Evolutionary conservation across 148 eudicot species (phyloP).

Genomic region (Tetragonia tetragonoides): DNA sequence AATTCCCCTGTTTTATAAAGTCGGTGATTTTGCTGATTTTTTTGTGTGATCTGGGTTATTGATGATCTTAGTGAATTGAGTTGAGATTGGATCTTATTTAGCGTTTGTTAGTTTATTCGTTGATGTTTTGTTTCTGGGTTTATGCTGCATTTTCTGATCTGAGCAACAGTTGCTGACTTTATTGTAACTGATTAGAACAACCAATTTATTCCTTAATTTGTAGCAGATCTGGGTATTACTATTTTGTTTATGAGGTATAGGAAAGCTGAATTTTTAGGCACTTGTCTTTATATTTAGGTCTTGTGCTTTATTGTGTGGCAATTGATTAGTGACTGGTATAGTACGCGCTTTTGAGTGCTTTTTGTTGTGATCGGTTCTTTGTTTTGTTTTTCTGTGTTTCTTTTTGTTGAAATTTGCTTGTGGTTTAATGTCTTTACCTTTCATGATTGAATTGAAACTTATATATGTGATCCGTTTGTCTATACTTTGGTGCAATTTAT

Average conservation of each 20-base stretch:
- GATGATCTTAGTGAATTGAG: constrained; percentile 16
- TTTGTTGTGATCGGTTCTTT: neutral
- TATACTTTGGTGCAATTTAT: neutral
- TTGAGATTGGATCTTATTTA: constrained; percentile 3
- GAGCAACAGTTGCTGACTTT: neutral
- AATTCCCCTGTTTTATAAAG: constrained; percentile 2
- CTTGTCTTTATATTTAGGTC: neutral
- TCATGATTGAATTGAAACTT: constrained; percentile 2
- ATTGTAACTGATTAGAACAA: neutral
- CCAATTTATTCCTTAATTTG: neutral
- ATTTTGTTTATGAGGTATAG: neutral
- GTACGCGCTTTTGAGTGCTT: neutral
- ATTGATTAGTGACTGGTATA: neutral
- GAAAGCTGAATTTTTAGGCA: neutral
- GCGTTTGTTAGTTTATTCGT: neutral
- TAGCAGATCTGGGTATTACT: constrained; percentile 1
- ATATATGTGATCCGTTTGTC: neutral
- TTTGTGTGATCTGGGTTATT: constrained; percentile 6
- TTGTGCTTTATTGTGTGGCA: neutral
- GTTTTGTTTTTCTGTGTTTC: no score
- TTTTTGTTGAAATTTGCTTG: no score
- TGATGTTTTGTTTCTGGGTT: neutral
- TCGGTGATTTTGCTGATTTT: constrained; percentile 13
- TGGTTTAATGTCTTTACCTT: neutral
- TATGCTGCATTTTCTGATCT: constrained; percentile 16